Evolutionary conservation across 2,329 filamentous ascomycete species (phyloP).

Genomic region (Beauveria bassiana): DNA sequence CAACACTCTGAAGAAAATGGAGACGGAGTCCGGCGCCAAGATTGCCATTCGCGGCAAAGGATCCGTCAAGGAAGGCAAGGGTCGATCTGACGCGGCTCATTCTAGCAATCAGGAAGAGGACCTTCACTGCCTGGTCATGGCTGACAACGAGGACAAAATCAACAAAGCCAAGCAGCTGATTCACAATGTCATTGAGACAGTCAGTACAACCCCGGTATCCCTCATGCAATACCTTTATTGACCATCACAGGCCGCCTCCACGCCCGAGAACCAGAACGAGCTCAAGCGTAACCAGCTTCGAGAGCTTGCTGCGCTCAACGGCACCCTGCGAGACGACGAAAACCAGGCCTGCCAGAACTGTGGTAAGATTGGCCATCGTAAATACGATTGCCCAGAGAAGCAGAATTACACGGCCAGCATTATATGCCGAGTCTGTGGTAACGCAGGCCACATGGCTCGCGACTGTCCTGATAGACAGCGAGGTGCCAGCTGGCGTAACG

Average conservation of each 20-base stretch:
- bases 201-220: constrained; percentile 39
- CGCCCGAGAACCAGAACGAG: constrained; percentile 97
- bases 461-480: constrained; percentile 94
- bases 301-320: constrained; percentile 95
- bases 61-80: constrained; percentile 99
- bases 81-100: constrained; percentile 95
- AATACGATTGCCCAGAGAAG: constrained; percentile 96
- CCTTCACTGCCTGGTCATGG: constrained; percentile 98
- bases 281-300: constrained; percentile 97
- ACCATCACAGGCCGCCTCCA: constrained; percentile 74
- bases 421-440: constrained; percentile 96
- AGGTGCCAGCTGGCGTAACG: constrained; percentile 86
- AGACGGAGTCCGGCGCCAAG: constrained; percentile 92
- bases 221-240: constrained; percentile 14
- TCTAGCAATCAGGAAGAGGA: constrained; percentile 99
- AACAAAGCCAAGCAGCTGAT: constrained; percentile 98
- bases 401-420: constrained; percentile 99
- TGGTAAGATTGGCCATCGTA: constrained; percentile 96
- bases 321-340: constrained; percentile 96
- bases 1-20: constrained; percentile 99
- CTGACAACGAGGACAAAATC: constrained; percentile 98
- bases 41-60: constrained; percentile 99
- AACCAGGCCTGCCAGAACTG: constrained; percentile 99
- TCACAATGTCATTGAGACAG: constrained; percentile 97
- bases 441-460: constrained; percentile 95